Evolutionary conservation across 2,329 filamentous ascomycete species (phyloP).

Genomic region (Neophaeococcomyces mojaviensis): DNA sequence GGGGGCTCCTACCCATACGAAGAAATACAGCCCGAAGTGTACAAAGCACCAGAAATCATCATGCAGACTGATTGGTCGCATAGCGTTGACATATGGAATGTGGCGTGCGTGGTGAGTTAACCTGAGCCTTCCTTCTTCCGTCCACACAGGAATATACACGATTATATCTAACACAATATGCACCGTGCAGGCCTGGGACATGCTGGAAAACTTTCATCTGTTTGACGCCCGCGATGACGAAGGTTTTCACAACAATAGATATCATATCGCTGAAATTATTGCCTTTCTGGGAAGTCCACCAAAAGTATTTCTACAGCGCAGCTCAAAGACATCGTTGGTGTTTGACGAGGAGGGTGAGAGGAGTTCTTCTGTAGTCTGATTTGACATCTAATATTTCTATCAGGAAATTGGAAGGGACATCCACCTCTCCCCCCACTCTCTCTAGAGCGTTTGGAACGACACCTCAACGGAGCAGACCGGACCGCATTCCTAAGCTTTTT

Average conservation of each 20-base stretch:
- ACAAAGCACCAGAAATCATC: conserved; percentile 40
- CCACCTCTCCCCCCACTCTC: not conserved
- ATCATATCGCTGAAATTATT: not conserved
- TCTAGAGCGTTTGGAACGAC: conserved; percentile 21
- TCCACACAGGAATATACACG: no score
- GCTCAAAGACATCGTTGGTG: not conserved
- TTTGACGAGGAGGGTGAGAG: not conserved
- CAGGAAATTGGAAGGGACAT: not conserved
- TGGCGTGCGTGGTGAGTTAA: conserved; percentile 39
- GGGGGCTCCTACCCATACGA: conserved; percentile 24
- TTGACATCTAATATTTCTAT: not conserved
- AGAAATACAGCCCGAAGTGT: conserved; percentile 29
- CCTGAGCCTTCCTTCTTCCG: not conserved
- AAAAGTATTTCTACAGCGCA: not conserved
- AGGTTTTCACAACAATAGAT: not conserved
- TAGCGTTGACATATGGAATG: conserved; percentile 48
- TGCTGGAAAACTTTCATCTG: not conserved
- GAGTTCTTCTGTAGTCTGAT: not conserved
- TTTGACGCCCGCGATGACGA: not conserved
- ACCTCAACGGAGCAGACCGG: conserved; percentile 18
- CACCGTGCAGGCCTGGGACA: not conserved
- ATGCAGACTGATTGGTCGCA: conserved; percentile 40
- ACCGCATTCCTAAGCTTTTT: conserved; percentile 17
- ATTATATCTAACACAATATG: not conserved
- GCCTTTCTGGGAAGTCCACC: not conserved